Percentiles rank a stretch among this genome's conserved stretches.
Evolutionary conservation across 352 stramenopile species (phyloP).

Genomic region (Globisporangium cederbergense): DNA sequence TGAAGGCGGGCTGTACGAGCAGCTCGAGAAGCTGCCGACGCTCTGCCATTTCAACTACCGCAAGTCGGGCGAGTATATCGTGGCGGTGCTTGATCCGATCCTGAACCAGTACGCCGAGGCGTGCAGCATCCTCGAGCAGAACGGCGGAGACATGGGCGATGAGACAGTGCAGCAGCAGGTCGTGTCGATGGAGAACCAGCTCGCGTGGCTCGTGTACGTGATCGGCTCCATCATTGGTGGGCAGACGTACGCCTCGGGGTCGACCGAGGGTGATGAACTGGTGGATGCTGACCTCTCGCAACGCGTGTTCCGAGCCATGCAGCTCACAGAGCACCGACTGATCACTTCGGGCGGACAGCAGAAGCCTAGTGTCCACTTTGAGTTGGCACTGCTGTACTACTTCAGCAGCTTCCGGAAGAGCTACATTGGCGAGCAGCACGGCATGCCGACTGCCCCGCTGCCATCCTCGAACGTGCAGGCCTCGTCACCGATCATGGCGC

Average conservation of each 20-base stretch:
- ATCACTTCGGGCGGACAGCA: conserved; percentile 80
- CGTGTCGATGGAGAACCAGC: conserved; percentile 91
- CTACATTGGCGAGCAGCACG: conserved; percentile 91
- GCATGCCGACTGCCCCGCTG: conserved; percentile 73
- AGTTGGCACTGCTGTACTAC: conserved; percentile 95
- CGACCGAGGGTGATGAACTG: conserved; percentile 92
- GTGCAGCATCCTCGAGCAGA: conserved; percentile 72
- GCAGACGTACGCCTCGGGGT: conserved; percentile 92
- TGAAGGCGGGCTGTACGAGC: conserved; percentile 94
- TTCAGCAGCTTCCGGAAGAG: conserved; percentile 93
- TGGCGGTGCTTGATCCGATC: conserved; percentile 94
- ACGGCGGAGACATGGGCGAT: conserved; percentile 32
- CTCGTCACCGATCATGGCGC: conserved; percentile 82
- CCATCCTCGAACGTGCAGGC: conserved; percentile 50
- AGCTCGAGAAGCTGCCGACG: conserved; percentile 95
- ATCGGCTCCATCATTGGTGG: conserved; percentile 95
- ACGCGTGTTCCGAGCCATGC: conserved; percentile 94
- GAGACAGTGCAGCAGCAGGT: conserved; percentile 59
- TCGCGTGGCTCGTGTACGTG: conserved; percentile 97
- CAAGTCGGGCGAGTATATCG: conserved; percentile 89
- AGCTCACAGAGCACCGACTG: conserved; percentile 94
- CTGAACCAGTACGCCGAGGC: conserved; percentile 92
- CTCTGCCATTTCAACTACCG: conserved; percentile 97
- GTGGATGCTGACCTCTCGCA: conserved; percentile 96
- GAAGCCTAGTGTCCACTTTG: conserved; percentile 91